A percentile compares a stretch with the other conserved stretches of the same genome.
These are phyloP conservation scores for Phytopythium sindhum DNA, from an alignment of 352 stramenopile genomes.

Conservation along the genomic window DNA sequence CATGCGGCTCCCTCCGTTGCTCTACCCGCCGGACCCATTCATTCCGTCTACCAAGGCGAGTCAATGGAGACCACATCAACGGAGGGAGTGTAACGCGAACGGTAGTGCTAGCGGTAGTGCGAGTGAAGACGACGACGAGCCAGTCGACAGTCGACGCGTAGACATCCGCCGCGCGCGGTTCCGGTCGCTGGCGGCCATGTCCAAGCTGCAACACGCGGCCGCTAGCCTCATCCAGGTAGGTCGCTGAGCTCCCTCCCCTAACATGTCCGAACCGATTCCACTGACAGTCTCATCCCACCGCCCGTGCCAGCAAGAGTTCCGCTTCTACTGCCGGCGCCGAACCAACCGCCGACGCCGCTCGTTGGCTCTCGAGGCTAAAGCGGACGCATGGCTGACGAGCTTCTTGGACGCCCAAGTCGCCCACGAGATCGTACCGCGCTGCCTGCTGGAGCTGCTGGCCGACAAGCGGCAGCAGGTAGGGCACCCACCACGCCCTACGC, in stretches of 20 bases:
- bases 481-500: neutral
- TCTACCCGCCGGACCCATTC: neutral
- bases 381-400: conserved; percentile 24
- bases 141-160: neutral
- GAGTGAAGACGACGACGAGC: conserved; percentile 5
- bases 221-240: conserved; percentile 42
- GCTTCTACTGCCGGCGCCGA: conserved; percentile 28
- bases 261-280: neutral
- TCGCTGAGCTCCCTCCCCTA: neutral
- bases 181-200: conserved; percentile 41
- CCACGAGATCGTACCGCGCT: conserved; percentile 24
- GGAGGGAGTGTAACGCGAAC: neutral
- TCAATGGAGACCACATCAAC: neutral
- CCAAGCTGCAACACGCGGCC: conserved; percentile 36
- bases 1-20: conserved; percentile 18
- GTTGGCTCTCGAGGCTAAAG: conserved; percentile 13
- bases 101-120: conserved; percentile 11
- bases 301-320: conserved; percentile 48
- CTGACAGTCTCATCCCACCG: neutral
- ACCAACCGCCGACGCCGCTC: conserved; percentile 18
- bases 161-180: conserved; percentile 39
- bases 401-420: conserved; percentile 30
- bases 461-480: conserved; percentile 27
- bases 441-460: conserved; percentile 37
- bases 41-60: neutral